phyloP scores from a whole-genome alignment of 176 grass and related monocot genomes.

The Avena eriantha region DNA sequence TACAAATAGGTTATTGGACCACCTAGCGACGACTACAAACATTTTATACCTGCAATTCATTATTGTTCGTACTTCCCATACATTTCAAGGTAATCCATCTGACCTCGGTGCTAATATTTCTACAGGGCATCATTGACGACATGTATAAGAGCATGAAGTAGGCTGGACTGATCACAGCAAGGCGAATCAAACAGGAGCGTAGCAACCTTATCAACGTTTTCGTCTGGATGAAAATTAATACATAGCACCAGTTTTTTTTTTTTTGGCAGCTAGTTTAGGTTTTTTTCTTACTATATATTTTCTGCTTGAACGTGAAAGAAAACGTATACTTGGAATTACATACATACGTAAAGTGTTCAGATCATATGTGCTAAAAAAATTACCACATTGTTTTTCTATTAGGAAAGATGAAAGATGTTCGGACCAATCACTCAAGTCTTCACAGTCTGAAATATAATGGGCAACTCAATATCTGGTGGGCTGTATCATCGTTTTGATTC shows the following conservation, averaged over 20 bases:
- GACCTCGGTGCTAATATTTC: constrained; percentile 27
- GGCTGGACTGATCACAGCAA: constrained; percentile 7
- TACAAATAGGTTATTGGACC: no score
- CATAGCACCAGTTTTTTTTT: neutral
- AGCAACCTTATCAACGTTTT: constrained; percentile 5
- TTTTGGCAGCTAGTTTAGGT: neutral
- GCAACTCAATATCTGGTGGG: neutral
- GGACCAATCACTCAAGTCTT: neutral
- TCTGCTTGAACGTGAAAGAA: neutral
- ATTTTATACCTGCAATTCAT: neutral
- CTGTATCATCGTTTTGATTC: neutral
- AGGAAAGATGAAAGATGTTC: neutral
- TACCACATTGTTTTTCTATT: neutral
- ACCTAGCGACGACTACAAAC: no score
- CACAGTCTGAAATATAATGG: neutral
- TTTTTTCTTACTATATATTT: neutral
- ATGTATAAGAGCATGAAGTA: constrained; percentile 80
- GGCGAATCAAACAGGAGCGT: constrained; percentile 8
- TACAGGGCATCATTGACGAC: constrained; percentile 66
- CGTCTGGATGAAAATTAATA: neutral
- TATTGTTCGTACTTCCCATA: neutral
- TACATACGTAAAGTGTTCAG: neutral
- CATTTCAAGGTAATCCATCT: neutral
- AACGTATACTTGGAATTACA: neutral
- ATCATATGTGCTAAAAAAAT: neutral